A percentile compares a stretch with the other conserved stretches of the same genome.
Evolutionary conservation across 208 protist genomes (phyloP).

Genomic region (Vickermania ingenoplastis): DNA sequence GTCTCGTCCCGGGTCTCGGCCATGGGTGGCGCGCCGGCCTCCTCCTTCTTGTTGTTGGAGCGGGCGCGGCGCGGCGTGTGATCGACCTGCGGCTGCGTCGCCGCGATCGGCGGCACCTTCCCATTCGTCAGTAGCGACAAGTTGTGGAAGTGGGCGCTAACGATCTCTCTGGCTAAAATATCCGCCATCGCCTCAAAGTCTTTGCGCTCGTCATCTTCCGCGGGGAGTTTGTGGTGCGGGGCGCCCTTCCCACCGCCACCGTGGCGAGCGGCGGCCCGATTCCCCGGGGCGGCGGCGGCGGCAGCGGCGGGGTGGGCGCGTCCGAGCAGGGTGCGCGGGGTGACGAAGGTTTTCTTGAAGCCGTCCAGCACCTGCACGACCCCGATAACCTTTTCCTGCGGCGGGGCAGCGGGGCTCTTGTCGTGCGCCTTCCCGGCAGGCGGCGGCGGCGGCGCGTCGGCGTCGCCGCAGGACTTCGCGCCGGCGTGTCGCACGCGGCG

Average conservation of each 20-base stretch:
- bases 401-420: conserved; percentile 1
- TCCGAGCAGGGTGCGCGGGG: conserved; percentile 13
- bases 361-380: not conserved
- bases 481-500: conserved; percentile 12
- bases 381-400: not conserved
- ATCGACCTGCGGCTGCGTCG: not conserved
- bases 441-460: not conserved
- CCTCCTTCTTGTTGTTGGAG: not conserved
- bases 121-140: conserved; percentile 22
- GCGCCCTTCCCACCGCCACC: conserved; percentile 1
- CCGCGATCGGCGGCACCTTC: conserved; percentile 1
- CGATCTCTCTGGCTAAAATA: conserved; percentile 31
- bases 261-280: not conserved
- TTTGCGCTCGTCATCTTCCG: conserved; percentile 29
- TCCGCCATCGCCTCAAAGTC: conserved; percentile 55
- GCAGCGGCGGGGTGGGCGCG: conserved; percentile 1
- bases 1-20: not conserved
- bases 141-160: conserved; percentile 61
- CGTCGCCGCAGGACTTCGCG: not conserved
- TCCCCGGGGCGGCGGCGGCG: not conserved
- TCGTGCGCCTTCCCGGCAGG: not conserved
- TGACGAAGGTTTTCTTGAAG: conserved; percentile 9
- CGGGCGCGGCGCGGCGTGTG: not conserved
- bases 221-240: conserved; percentile 7
- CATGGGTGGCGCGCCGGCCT: not conserved